Evolutionary conservation across 148 eudicot genomes (phyloP).

Genomic region (Vaccinium macrocarpon): DNA sequence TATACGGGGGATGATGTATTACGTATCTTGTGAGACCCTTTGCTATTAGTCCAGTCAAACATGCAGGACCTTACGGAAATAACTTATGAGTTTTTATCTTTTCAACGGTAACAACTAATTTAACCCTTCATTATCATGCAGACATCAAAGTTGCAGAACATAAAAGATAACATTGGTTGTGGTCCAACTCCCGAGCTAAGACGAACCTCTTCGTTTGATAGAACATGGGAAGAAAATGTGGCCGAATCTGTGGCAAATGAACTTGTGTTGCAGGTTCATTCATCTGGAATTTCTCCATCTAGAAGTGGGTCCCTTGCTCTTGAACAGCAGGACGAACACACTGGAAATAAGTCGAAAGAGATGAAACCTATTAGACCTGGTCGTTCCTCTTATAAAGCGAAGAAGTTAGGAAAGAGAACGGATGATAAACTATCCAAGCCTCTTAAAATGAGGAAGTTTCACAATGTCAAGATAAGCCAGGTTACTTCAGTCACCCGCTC

Average conservation of each 20-base stretch:
- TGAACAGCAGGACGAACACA: slow-evolving; percentile 68
- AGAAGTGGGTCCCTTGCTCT: slow-evolving; percentile 36
- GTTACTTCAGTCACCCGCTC: slow-evolving; percentile 34
- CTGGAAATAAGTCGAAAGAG: slow-evolving; percentile 59
- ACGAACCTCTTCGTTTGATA: slow-evolving; percentile 86
- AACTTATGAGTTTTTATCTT: not conserved
- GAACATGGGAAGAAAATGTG: slow-evolving; percentile 84
- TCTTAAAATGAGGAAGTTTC: slow-evolving; percentile 76
- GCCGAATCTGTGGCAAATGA: slow-evolving; percentile 88
- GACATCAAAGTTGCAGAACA: slow-evolving; percentile 51
- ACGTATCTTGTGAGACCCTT: not conserved
- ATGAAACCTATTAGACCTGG: slow-evolving; percentile 65
- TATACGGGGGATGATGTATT: not conserved
- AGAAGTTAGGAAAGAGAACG: slow-evolving; percentile 67
- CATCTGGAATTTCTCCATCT: slow-evolving; percentile 42
- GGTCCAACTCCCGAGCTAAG: slow-evolving; percentile 62
- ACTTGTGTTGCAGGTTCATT: slow-evolving; percentile 64
- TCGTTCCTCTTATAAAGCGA: slow-evolving; percentile 87
- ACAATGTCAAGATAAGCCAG: slow-evolving; percentile 95
- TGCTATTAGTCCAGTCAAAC: not conserved
- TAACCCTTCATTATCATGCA: slow-evolving; percentile 18
- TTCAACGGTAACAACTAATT: not conserved
- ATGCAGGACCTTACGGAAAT: not conserved
- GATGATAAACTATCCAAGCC: slow-evolving; percentile 80
- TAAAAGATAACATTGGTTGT: slow-evolving; percentile 37